Base-by-base conservation (phyloP, 2,329 filamentous ascomycete species). In the Aciculosporium take region DNA sequence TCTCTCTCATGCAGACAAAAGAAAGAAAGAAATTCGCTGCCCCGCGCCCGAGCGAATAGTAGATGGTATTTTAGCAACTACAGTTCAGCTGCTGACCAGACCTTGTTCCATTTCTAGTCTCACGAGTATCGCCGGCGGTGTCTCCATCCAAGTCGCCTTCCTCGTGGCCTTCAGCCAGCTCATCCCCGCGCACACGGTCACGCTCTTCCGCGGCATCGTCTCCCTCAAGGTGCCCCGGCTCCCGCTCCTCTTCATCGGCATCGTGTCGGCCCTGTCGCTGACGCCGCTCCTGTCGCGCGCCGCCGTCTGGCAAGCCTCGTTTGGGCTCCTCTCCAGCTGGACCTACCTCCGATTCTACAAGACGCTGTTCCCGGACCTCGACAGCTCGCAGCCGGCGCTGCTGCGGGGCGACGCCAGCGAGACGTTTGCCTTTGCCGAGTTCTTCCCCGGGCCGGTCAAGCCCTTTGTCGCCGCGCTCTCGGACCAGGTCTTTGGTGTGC, bases 131-230 rank as follows among this genome's bases (percentile, higher is more conserved):
- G 84, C 84, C 51, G 91, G 91, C 51, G 88, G 87, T 42, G 81
- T 94, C 48, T 79, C 88, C 13, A 70, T 95, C 44, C 89, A 95
- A 61, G 87, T 91, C 36, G 81, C 84, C 46, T 96, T 96, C 66
- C 82, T 98, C 46, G 85, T 96, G 53, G 85, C 89, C 41, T 94
- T 96, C 65, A 96, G 94, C 65, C 91, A 98, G 63, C 84, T 98
- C 38, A 83, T 96, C 28, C 91, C 91, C 18, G 88, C 94, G 47
- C 91, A 98, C 62, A 98, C 91, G 9, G 89, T 96, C 40, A 91
- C 89, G 4, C 76, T 98, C 44, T 89, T 94, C 66, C 82, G 83
- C 49, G 87, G 87, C 48, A 67, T 94, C 46, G 60, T 96, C 45
- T 94, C 91, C 45, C 78, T 96, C 60, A 84, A 89, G 51, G 87